Base-by-base conservation (phyloP, 768 basidiomycete species). In the Cytidiella melzeri region DNA sequence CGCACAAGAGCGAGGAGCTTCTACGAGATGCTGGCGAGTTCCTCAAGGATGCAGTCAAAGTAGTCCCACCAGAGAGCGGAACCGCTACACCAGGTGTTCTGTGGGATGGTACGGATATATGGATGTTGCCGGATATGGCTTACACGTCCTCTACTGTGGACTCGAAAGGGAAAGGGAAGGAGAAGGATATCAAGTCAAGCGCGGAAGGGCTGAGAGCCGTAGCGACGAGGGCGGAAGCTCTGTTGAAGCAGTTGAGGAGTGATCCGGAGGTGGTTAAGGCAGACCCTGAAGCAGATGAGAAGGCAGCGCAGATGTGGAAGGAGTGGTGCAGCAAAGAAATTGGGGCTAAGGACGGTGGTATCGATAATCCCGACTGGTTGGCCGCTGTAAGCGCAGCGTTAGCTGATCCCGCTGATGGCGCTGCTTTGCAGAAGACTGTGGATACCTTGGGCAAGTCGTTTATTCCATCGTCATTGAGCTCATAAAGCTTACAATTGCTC, bases 61-160 rank as follows among this genome's bases (percentile, higher is more conserved):
- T 96, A 44, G 73, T 97, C 12, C 94, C 93, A 0, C 93, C 93
- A 1, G 83, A 87, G 30, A 68, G 61, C 0, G 38, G 11, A 34
- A 51, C 51, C 40, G 60, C 66, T 1, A 54, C 59, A 26, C 61
- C 66, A 2, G 78, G 75, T 3, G 61, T 83, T 23, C 56, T 79
- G 38, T 94, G 91, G 91, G 92, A 94, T 63, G 92, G 91, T 1
- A 69, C 82, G 26, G 91, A 94, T 64, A 77, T 92, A 62, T 93
- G 91, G 84, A 81, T 84, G 71, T 61, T 92, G 50, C 89, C 79
- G 4, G 65, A 58, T 25, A 62, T 65, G 23, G 48, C 44, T 43
- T 18, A 47, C 38, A 57, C 57, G 21, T 54, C 61, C 7, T 7
- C 30, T 34, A 34, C 30, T 34, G n/a, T n/a, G n/a, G 58, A 57